Evolutionary conservation across 2,329 filamentous ascomycete species (phyloP), one percentile per base, ranked within the genome.

Genomic region (Tolypocladium pustulatum): DNA sequence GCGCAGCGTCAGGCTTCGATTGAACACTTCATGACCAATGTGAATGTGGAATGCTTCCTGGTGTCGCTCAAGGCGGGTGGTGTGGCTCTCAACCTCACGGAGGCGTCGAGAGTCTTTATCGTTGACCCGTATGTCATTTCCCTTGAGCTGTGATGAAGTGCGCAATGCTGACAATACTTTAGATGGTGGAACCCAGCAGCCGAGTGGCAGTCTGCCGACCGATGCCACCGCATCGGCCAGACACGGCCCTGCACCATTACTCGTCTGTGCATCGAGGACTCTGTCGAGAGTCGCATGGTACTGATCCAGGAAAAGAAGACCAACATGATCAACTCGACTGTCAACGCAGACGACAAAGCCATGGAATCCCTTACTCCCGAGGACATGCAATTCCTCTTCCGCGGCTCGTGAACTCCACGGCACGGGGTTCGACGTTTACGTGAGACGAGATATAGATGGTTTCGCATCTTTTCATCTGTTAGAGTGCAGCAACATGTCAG

Each of bases 151-250:
- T 34, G 3, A 37, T 27, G 9, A 8, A 40, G 4, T 17, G 20
- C 6, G 5, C 20, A 17, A 10, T 56, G 34, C 64, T 72, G 61
- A 76, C 5, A 32, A 60, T 37, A 61, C 40, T n/a, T 64, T 10
- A 91, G 89, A 65, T 97, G 94, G 94, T 99, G 94, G 94, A 97
- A 97, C 66, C 94, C 94, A n/a, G 92, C 92, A n/a, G 93, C 93
- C 0, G 94, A 99, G 75, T 99, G 94, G 94, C 94, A 99, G 75
- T 94, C 89, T 61, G 94, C 94, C 3, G 94, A 99, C 71, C 84
- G 90, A 63, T 91, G 89, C 69, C 94, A 97, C 74, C 91, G 94
- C 58, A 99, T 97, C 65, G 94, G 94, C 37, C 94, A 99, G 76
- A 90, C 87, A 54, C 88, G 94, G 9, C 93, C 93, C 34, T 97